A percentile compares a stretch with the other conserved stretches of the same genome.
These are phyloP conservation scores for Hericium alpestre DNA, from an alignment of 768 basidiomycete genomes.

Conservation along the genomic window DNA sequence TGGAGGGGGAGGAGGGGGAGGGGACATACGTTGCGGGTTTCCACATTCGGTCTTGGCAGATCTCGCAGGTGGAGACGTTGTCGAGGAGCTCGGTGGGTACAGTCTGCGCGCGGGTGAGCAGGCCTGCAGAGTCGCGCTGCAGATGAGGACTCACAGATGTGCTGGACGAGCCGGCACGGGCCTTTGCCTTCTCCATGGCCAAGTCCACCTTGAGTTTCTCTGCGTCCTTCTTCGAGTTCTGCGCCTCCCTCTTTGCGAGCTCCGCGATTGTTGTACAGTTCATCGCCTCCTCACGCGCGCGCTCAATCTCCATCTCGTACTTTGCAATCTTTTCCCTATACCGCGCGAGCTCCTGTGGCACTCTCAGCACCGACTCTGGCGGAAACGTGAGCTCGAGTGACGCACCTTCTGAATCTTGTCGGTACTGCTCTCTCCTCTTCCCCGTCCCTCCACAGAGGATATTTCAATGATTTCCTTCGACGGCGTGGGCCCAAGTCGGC, in stretches of 20 bases:
- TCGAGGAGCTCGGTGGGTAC: constrained; percentile 23
- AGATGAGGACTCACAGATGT: neutral
- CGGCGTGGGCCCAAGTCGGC: neutral
- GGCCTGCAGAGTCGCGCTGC: neutral
- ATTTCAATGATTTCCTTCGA: neutral
- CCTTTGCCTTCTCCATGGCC: neutral
- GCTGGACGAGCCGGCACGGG: neutral
- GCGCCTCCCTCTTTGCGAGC: neutral
- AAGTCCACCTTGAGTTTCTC: neutral
- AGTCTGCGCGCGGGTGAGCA: neutral
- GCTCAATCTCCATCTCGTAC: neutral
- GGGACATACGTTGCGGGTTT: constrained; percentile 48
- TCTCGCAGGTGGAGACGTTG: constrained; percentile 50
- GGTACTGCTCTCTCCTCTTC: neutral
- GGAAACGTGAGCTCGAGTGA: neutral
- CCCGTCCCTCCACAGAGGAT: neutral
- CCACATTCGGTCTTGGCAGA: constrained; percentile 59
- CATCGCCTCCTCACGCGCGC: neutral
- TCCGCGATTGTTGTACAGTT: neutral
- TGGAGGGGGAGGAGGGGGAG: neutral
- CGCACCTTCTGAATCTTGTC: neutral
- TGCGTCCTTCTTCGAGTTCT: neutral
- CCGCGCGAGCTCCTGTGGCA: neutral
- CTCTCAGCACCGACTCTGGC: neutral
- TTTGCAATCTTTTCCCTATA: neutral